Evolutionary conservation across 768 basidiomycete genomes (phyloP), one percentile per base, ranked within the genome.

Genomic region (Hydnum rufescens): DNA sequence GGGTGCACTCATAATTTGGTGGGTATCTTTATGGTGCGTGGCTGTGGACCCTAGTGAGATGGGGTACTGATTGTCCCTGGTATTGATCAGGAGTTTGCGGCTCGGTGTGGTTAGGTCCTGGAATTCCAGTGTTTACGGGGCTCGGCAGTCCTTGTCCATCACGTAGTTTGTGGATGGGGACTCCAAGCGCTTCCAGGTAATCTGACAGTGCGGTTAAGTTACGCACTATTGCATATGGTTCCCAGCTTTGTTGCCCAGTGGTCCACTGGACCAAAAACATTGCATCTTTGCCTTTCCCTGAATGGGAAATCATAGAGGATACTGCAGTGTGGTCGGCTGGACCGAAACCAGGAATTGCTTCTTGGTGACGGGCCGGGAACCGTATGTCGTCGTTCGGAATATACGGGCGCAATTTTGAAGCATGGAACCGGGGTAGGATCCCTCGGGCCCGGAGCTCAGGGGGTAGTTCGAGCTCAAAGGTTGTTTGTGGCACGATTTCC

Each of bases 211-310:
- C 29, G 18, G 18, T n/a, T n/a, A 51, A 30, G 8, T 31, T 5
- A 19, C 32, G 49, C 25, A 8, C 8, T 5, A 5, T 8, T 23
- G 6, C 13, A 8, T 36, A 31, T 5, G 5, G 5, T 8, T 39
- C 18, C 49, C 49, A 51, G 6, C 25, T 39, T 19, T 5, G 8
- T 13, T 51, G 25, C 6, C 49, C 49, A 8, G 29, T 36, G 26
- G 25, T 23, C 49, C 49, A 51, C 18, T 30, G 6, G 5, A 51
- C 49, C 49, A 8, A n/a, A 30, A 51, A 51, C 28, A 8, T 51
- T 5, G 25, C 8, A 16, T 5, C n/a, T 36, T n/a, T 6, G 29
- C 29, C 29, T 6, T 36, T 31, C 49, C 49, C 6, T 18, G 5
- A 6, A 51, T 51, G 49, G 25, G 49, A 30, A 8, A n/a, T 8